Percentiles rank a stretch among this genome's conserved stretches.
Evolutionary conservation across 129 eudicot species (phyloP).

Genomic region (Arctium minus): DNA sequence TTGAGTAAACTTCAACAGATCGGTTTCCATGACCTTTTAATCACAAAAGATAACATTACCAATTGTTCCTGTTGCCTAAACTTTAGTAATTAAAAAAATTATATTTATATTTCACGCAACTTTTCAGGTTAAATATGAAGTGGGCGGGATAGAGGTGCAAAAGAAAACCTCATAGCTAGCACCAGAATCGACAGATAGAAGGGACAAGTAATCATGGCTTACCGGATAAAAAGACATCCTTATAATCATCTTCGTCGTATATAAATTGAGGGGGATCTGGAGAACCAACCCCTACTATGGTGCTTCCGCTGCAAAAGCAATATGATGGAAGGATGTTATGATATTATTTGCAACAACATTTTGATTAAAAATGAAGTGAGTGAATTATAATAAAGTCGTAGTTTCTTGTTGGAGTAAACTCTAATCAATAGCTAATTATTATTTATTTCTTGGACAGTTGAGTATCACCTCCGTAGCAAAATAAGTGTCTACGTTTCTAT

Average conservation of each 20-base stretch:
- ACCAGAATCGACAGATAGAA: not conserved
- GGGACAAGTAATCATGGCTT: constrained; percentile 7
- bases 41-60: not conserved
- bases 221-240: constrained; percentile 93
- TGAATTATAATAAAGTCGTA: not conserved
- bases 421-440: not conserved
- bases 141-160: not conserved
- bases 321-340: not conserved
- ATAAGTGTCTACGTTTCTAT: not conserved
- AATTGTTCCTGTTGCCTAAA: not conserved
- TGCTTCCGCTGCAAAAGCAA: constrained; percentile 78
- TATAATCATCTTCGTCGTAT: constrained; percentile 91
- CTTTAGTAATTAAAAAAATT: not conserved
- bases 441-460: not conserved
- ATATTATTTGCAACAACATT: not conserved
- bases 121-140: not conserved
- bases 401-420: not conserved
- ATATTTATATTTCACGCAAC: not conserved
- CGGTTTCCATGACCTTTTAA: not conserved
- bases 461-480: not conserved
- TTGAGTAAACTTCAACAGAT: not conserved
- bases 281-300: constrained; percentile 95
- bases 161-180: not conserved
- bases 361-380: not conserved
- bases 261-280: constrained; percentile 93